Base-by-base conservation (phyloP, 2,329 filamentous ascomycete species). In the Dothideomycetidae sp. region DNA sequence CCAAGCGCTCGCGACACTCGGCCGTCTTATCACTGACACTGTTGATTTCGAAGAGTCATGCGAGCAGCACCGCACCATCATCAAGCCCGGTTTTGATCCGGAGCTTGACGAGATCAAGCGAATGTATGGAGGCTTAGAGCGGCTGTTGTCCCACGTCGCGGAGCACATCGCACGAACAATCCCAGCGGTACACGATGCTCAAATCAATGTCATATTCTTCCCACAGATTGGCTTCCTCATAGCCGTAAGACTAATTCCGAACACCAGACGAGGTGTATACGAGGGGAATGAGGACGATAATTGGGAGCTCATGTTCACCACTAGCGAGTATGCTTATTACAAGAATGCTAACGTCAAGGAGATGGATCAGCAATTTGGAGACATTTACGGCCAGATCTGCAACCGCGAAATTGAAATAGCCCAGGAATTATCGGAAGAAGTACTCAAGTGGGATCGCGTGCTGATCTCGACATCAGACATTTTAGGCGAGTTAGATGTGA, bases 171-270 rank as follows among this genome's bases (percentile, higher is more conserved):
- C 71, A 1, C 55, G 58, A 10, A 65, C 67, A 1, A 62, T 90
- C 13, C 78, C 85, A 1, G 64, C 70, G 42, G 64, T 68, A 12
- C 56, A 70, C 2, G 59, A 66, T 14, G 51, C 56, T 2, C 61
- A 66, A 10, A 55, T 79, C 21, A 86, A 86, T 38, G 92, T 92
- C 44, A 79, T 90, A 12, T 93, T 90, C 54, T 80, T 93, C 44
- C 88, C 86, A 0, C 85, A 93, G 50, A 72, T 94, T 26, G 90
- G 90, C 0, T 98, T 94, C 52, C 70, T 94, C 26, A 81, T 85
- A 2, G 75, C 79, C 0, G 75, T 93, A 11, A 69, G 70, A 2
- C 56, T 77, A 3, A 71, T 84, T 46, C 60, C 66, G 10, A 54
- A 63, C 1, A 74, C 69, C 2, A 73, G 73, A 0, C 60, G 66